Percentiles rank a stretch among this genome's conserved stretches.
These are phyloP conservation scores for Ustilago vetiveriae DNA, from an alignment of 1,284 basidiomycete species.

Conservation along the genomic window DNA sequence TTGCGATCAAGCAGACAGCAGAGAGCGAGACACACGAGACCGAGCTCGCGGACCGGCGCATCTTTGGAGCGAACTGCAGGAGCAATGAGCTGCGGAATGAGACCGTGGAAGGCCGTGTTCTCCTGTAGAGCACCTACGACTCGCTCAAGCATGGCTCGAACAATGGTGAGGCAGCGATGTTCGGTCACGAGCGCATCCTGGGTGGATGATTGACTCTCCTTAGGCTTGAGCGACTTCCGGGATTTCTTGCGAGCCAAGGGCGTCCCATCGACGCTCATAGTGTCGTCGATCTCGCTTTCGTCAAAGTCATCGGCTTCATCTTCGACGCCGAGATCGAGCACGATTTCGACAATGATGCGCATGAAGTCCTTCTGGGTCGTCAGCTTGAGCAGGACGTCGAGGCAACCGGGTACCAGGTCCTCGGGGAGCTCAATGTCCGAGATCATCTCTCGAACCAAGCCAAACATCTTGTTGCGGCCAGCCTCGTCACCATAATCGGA, in stretches of 20 bases:
- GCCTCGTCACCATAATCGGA: constrained; percentile 95
- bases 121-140: constrained; percentile 79
- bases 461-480: constrained; percentile 88
- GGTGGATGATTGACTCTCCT: constrained; percentile 15
- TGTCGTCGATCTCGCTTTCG: constrained; percentile 44
- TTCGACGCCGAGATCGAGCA: constrained; percentile 71
- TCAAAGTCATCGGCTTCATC: constrained; percentile 68
- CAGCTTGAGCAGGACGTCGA: constrained; percentile 87
- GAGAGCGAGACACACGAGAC: constrained; percentile 83
- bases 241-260: constrained; percentile 40
- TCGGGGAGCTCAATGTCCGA: constrained; percentile 82
- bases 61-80: constrained; percentile 90
- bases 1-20: constrained; percentile 90
- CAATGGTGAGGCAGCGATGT: constrained; percentile 71
- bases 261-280: constrained; percentile 37
- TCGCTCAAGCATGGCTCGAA: constrained; percentile 88
- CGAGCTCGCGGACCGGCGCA: constrained; percentile 82
- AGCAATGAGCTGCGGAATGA: constrained; percentile 87
- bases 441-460: constrained; percentile 69
- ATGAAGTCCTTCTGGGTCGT: constrained; percentile 90
- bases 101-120: constrained; percentile 89
- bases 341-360: constrained; percentile 90
- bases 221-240: constrained; percentile 37
- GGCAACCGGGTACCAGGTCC: constrained; percentile 78
- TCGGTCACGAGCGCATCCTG: constrained; percentile 51